Evolutionary conservation across 768 basidiomycete species (phyloP).

Genomic region (Panellus pusillus): DNA sequence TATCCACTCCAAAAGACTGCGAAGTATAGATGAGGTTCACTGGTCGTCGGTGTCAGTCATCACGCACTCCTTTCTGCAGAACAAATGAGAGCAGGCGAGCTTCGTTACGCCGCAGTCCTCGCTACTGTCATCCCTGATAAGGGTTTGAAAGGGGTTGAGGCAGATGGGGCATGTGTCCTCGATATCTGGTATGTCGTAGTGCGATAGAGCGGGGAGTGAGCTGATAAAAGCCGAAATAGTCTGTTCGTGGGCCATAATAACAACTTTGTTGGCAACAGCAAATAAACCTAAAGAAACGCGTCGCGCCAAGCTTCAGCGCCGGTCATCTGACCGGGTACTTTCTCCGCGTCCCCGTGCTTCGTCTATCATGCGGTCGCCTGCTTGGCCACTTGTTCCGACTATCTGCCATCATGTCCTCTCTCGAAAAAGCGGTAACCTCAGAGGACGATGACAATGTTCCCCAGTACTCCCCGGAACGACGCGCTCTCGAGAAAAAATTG

Average conservation of each 20-base stretch:
- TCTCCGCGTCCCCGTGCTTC: background rate
- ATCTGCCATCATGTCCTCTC: slow-evolving; percentile 6
- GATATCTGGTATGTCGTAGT: slow-evolving; percentile 36
- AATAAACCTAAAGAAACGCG: too few species aligned
- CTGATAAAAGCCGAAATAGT: slow-evolving; percentile 39
- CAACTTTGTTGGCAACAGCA: too few species aligned
- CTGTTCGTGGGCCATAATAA: too few species aligned
- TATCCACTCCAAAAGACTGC: slow-evolving; percentile 70
- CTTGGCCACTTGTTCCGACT: background rate
- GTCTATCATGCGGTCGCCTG: background rate
- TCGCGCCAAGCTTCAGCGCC: too few species aligned
- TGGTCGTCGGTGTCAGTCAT: slow-evolving; percentile 2
- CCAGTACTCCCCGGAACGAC: slow-evolving; percentile 28
- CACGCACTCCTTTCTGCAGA: slow-evolving; percentile 65
- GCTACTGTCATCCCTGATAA: slow-evolving; percentile 34
- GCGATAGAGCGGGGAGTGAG: slow-evolving; percentile 43
- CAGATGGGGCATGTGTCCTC: slow-evolving; percentile 70
- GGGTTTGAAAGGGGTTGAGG: slow-evolving; percentile 48
- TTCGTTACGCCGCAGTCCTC: slow-evolving; percentile 50
- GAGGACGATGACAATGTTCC: background rate
- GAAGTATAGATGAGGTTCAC: slow-evolving; percentile 1
- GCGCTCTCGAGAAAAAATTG: slow-evolving; percentile 50
- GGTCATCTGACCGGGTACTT: too few species aligned
- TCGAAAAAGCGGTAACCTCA: slow-evolving; percentile 19
- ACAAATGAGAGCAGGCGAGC: slow-evolving; percentile 63